phyloP scores from a whole-genome alignment of 1,284 basidiomycete species.

The Papiliotrema nemorosa region DNA sequence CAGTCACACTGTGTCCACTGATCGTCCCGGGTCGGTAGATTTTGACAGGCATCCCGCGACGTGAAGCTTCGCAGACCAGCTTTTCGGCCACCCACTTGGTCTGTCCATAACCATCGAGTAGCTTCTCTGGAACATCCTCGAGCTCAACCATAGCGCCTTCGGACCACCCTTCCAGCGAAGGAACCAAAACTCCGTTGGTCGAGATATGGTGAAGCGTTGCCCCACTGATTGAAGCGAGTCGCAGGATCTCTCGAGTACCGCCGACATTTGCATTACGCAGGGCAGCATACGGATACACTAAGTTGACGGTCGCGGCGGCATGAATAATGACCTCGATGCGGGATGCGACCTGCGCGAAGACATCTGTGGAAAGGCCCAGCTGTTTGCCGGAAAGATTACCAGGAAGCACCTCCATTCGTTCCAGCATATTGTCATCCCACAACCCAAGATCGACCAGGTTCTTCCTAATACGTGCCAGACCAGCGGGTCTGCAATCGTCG shows the following conservation, averaged over 20 bases:
- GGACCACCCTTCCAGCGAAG: conserved; percentile 33
- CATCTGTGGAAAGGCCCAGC: conserved; percentile 29
- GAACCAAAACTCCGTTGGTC: conserved; percentile 44
- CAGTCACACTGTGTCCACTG: conserved; percentile 37
- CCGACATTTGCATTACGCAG: conserved; percentile 41
- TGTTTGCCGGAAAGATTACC: conserved; percentile 34
- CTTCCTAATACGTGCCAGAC: conserved; percentile 36
- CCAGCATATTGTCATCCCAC: conserved; percentile 36
- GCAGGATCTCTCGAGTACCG: conserved; percentile 45
- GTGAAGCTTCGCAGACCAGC: conserved; percentile 34
- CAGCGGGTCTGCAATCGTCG: conserved; percentile 33
- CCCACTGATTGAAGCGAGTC: conserved; percentile 38
- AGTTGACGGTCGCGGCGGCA: conserved; percentile 42
- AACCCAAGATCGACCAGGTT: conserved; percentile 44
- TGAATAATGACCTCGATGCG: conserved; percentile 38
- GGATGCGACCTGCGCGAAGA: conserved; percentile 30
- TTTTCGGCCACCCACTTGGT: conserved; percentile 48
- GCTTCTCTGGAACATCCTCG: conserved; percentile 35
- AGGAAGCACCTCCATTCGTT: conserved; percentile 39
- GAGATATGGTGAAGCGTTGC: conserved; percentile 44
- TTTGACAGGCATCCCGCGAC: conserved; percentile 38
- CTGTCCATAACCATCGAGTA: conserved; percentile 46
- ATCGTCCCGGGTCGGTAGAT: conserved; percentile 43
- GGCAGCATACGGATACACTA: conserved; percentile 44
- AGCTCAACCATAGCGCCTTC: conserved; percentile 31